phyloP scores from a whole-genome alignment of 441 rosid species.

The Bocquillonia castaneifolia region DNA sequence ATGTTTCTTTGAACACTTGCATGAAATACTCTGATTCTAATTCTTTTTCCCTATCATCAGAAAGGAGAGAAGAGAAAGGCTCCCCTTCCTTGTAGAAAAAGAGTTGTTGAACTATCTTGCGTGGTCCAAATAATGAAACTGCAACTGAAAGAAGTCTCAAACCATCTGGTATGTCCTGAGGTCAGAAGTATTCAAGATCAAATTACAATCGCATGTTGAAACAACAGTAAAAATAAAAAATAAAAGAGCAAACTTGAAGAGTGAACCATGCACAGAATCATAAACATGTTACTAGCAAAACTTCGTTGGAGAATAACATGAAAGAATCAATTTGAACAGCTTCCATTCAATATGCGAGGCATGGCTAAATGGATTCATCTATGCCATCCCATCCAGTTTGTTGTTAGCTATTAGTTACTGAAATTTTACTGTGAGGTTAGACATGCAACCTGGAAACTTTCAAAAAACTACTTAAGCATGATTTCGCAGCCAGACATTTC shows the following conservation, averaged over 20 bases:
- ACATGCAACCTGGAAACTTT: not conserved
- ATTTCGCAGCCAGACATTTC: not conserved
- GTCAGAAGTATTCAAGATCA: constrained; percentile 19
- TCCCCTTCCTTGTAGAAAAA: constrained; percentile 26
- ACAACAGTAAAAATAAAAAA: not conserved
- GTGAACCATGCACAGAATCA: not conserved
- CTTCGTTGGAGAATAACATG: not conserved
- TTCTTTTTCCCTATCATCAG: constrained; percentile 35
- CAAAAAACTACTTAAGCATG: not conserved
- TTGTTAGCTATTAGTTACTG: not conserved
- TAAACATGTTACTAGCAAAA: not conserved
- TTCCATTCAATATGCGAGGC: not conserved
- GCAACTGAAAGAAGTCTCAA: constrained; percentile 64
- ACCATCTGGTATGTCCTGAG: constrained; percentile 71
- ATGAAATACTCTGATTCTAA: constrained; percentile 44
- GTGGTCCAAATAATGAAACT: constrained; percentile 74
- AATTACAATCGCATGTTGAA: constrained; percentile 20
- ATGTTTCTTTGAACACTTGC: constrained; percentile 56
- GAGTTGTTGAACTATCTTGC: constrained; percentile 45
- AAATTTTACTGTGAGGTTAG: not conserved
- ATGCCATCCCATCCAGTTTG: not conserved
- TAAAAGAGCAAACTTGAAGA: not conserved
- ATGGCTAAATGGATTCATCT: not conserved
- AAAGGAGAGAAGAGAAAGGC: constrained; percentile 21
- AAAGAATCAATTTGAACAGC: not conserved